phyloP scores from a whole-genome alignment of 306 rosid genomes.

The Lathyrus tuberosus region DNA sequence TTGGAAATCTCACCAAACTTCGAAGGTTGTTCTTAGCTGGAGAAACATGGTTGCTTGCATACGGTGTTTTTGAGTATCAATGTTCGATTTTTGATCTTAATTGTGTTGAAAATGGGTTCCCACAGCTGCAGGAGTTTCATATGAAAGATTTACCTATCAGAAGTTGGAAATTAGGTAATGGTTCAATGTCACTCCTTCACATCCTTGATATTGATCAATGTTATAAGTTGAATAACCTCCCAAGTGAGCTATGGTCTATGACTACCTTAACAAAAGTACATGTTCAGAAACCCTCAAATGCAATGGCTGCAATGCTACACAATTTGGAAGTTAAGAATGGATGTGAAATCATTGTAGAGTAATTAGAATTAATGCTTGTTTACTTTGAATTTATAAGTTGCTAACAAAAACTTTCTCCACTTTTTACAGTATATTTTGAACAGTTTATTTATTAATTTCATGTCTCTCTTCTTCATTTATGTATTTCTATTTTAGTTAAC shows the following conservation, averaged over 20 bases:
- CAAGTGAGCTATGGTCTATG: slow-evolving; percentile 36
- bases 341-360: slow-evolving; percentile 9
- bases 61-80: too few relatives aligned
- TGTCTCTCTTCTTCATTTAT: too few relatives aligned
- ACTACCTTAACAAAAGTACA: slow-evolving; percentile 4
- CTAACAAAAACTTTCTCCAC: too few relatives aligned
- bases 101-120: slow-evolving; percentile 2
- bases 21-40: too few relatives aligned
- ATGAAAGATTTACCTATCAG: not conserved
- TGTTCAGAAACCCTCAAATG: not conserved
- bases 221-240: not conserved
- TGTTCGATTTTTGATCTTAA: not conserved
- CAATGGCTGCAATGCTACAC: not conserved
- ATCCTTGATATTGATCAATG: accelerated
- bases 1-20: slow-evolving; percentile 27
- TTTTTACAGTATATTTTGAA: not conserved
- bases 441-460: too few relatives aligned
- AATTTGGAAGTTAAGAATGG: slow-evolving; percentile 17
- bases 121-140: not conserved
- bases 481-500: too few relatives aligned
- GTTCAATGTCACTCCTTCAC: slow-evolving; percentile 28
- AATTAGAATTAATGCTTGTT: not conserved
- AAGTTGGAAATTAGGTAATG: slow-evolving; percentile 29
- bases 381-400: not conserved
- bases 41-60: too few relatives aligned